Conservation (phyloP, 2,329 filamentous ascomycete genomes). For the Periglandula ipomoeae region DNA sequence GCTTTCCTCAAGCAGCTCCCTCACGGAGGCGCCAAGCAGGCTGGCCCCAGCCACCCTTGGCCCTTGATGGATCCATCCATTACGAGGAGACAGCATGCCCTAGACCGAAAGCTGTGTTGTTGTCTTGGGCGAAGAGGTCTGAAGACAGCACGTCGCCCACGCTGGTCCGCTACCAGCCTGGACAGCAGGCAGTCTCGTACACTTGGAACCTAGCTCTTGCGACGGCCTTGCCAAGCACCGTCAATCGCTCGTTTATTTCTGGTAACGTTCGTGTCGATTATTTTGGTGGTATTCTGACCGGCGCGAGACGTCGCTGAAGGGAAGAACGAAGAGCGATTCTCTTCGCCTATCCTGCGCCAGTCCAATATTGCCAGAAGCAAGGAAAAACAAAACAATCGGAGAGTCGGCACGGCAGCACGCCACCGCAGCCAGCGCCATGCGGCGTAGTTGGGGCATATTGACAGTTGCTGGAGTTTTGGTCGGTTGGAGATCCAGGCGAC, state of each 20-base stretch:
- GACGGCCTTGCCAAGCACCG: background rate
- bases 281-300: too few relatives aligned
- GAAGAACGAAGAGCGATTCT: too few relatives aligned
- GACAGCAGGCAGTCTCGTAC: background rate
- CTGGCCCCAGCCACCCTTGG: slow-evolving; percentile 4
- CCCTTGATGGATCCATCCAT: background rate
- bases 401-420: background rate
- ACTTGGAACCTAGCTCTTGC: background rate
- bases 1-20: background rate
- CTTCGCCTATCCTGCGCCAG: too few relatives aligned
- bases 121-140: background rate
- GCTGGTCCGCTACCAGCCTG: background rate
- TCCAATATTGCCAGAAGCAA: background rate
- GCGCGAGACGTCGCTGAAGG: too few relatives aligned
- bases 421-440: background rate
- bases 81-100: background rate
- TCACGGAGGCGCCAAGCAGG: background rate
- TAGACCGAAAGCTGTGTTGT: background rate
- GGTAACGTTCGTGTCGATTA: background rate
- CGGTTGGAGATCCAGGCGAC: background rate
- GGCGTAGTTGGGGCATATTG: background rate
- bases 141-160: too few relatives aligned
- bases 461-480: background rate
- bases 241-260: slow-evolving; percentile 1
- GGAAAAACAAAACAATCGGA: background rate